These are phyloP conservation scores for Neurospora sp. DNA, from an alignment of 2,329 filamentous ascomycete species.

Conservation along the genomic window DNA sequence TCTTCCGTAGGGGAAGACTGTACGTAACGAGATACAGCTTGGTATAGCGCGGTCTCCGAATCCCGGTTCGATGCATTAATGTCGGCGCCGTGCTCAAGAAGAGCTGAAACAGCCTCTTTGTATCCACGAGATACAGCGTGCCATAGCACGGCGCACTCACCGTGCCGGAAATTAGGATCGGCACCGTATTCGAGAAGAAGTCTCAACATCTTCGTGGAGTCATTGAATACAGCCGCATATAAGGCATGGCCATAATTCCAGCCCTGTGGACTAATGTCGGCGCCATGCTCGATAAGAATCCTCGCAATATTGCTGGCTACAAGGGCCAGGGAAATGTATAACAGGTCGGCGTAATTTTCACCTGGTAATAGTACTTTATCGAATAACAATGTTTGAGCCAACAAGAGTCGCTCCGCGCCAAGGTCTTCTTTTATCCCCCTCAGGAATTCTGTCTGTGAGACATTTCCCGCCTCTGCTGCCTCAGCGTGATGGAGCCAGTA, in stretches of 20 bases:
- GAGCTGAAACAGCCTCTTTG: neutral
- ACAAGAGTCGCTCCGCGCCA: neutral
- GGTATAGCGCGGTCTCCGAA: too few relatives aligned
- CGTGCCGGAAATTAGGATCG: neutral
- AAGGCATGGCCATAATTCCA: neutral
- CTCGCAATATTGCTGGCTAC: neutral
- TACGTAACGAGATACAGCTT: too few relatives aligned
- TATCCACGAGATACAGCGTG: neutral
- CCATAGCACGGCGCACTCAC: neutral
- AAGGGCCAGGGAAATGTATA: neutral
- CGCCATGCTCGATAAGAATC: conserved; percentile 1
- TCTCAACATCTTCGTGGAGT: neutral
- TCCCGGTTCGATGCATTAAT: too few relatives aligned
- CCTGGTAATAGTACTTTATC: too few relatives aligned
- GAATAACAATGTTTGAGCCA: too few relatives aligned
- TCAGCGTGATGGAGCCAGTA: neutral
- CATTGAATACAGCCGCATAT: neutral
- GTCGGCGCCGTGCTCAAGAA: conserved; percentile 1
- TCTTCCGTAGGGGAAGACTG: too few relatives aligned
- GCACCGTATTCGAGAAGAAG: conserved; percentile 1
- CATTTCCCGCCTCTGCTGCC: neutral
- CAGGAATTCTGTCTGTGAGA: neutral
- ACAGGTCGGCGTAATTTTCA: too few relatives aligned
- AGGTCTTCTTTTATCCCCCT: neutral
- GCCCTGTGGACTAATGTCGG: conserved; percentile 1